A percentile compares a stretch with the other conserved stretches of the same genome.
Evolutionary conservation across 805 yeast species (phyloP).

Genomic region (Lipomyces spencermartinsiae): DNA sequence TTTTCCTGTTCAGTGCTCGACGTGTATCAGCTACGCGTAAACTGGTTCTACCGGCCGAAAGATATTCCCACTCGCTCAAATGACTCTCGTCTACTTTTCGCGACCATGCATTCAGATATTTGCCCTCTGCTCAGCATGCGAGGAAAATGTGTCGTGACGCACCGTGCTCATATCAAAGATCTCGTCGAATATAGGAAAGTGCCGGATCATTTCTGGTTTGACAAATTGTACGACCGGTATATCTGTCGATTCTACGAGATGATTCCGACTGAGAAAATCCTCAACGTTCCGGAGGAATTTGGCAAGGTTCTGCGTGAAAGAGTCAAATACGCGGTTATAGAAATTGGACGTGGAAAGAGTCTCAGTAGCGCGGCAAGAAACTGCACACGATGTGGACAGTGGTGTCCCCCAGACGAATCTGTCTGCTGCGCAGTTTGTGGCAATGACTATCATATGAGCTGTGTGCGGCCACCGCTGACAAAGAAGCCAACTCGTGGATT

Average conservation of each 20-base stretch:
- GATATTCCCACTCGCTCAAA: slow-evolving; percentile 72
- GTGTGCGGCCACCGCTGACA: slow-evolving; percentile 82
- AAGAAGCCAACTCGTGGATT: slow-evolving; percentile 85
- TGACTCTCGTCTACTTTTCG: slow-evolving; percentile 79
- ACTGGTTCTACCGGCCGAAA: slow-evolving; percentile 90
- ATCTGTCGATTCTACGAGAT: slow-evolving; percentile 84
- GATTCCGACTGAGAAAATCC: slow-evolving; percentile 64
- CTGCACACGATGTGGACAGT: slow-evolving; percentile 79
- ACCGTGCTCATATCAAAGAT: slow-evolving; percentile 67
- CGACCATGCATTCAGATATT: slow-evolving; percentile 83
- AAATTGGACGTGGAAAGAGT: slow-evolving; percentile 67
- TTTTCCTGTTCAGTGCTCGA: slow-evolving; percentile 53
- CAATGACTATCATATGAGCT: slow-evolving; percentile 74
- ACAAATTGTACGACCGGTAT: slow-evolving; percentile 82
- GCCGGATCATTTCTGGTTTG: slow-evolving; percentile 83
- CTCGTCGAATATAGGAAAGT: slow-evolving; percentile 59
- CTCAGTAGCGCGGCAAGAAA: slow-evolving; percentile 67
- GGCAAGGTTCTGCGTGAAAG: slow-evolving; percentile 67
- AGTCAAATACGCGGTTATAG: slow-evolving; percentile 77
- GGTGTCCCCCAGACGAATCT: slow-evolving; percentile 79
- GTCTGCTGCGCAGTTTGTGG: slow-evolving; percentile 82
- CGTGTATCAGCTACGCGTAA: slow-evolving; percentile 68
- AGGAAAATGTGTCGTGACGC: slow-evolving; percentile 75
- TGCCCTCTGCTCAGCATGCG: slow-evolving; percentile 79
- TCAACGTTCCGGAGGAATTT: slow-evolving; percentile 63